Evolutionary conservation across 345 rosid genomes (phyloP).

Genomic region (Cardamine chenopodiifolia): DNA sequence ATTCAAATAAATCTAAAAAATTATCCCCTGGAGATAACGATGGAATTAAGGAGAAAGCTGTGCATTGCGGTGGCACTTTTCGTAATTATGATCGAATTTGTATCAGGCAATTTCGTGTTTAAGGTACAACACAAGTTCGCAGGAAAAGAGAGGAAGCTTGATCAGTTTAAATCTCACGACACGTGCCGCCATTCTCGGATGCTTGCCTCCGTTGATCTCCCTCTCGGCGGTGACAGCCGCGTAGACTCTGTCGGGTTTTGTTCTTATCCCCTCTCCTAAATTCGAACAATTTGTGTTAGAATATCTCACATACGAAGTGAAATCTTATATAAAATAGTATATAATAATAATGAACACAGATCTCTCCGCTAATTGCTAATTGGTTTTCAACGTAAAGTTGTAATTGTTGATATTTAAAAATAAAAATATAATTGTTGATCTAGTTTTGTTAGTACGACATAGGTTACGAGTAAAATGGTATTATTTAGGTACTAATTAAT

Average conservation of each 20-base stretch:
- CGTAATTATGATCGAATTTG: slow-evolving; percentile 40
- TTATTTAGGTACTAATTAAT: no score
- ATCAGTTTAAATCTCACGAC: slow-evolving; percentile 67
- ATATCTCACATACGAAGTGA: no score
- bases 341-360: background rate
- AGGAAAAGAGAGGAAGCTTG: slow-evolving; percentile 49
- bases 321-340: no score
- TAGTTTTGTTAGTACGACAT: no score
- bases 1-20: background rate
- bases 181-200: slow-evolving; percentile 66
- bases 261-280: slow-evolving; percentile 3
- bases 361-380: background rate
- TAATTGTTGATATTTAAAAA: no score
- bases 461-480: no score
- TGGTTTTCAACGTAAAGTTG: background rate
- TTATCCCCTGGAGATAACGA: slow-evolving; percentile 10
- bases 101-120: slow-evolving; percentile 53
- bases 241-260: slow-evolving; percentile 69
- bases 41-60: slow-evolving; percentile 47
- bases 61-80: slow-evolving; percentile 35
- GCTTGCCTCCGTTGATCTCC: slow-evolving; percentile 63
- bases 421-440: no score
- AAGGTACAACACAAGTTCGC: slow-evolving; percentile 68
- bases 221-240: slow-evolving; percentile 85
- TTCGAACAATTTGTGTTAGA: background rate